Conservation (phyloP, 371 early-diverging fungal genomes). For the Mucor sp. region DNA sequence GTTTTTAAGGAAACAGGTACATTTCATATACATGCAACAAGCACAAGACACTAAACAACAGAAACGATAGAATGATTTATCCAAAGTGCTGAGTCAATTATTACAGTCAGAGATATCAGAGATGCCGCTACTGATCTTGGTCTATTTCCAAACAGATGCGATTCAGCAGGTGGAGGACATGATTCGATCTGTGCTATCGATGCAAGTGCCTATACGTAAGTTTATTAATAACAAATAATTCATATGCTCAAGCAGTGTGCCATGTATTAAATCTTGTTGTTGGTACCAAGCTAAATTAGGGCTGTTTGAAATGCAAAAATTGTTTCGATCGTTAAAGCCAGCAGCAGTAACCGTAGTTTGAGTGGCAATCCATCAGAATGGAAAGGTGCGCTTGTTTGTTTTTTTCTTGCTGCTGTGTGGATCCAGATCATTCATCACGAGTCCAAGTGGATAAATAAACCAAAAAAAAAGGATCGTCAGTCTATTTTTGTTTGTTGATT, state of each 20-base stretch:
- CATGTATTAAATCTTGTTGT: not conserved
- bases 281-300: constrained; percentile 38
- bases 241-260: not conserved
- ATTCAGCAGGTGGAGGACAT: constrained; percentile 40
- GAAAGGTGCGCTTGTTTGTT: not conserved
- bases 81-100: constrained; percentile 23
- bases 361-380: not conserved
- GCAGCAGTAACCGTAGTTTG: not conserved
- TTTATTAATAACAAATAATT: not conserved
- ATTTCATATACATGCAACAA: not conserved
- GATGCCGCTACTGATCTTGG: constrained; percentile 39
- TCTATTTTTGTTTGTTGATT: not conserved
- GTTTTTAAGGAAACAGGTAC: constrained; percentile 27
- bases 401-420: not conserved
- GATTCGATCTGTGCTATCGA: constrained; percentile 38
- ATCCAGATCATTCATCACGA: not conserved
- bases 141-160: constrained; percentile 45
- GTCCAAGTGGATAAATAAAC: not conserved
- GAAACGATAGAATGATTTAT: constrained; percentile 21
- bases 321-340: constrained; percentile 24
- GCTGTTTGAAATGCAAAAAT: constrained; percentile 51
- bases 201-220: constrained; percentile 54
- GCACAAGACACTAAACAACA: not conserved
- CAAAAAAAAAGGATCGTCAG: not conserved
- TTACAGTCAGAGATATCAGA: constrained; percentile 40